A percentile compares a stretch with the other conserved stretches of the same genome.
Evolutionary conservation across 2,329 filamentous ascomycete genomes (phyloP).

Genomic region (Aspergillus calidoustus): DNA sequence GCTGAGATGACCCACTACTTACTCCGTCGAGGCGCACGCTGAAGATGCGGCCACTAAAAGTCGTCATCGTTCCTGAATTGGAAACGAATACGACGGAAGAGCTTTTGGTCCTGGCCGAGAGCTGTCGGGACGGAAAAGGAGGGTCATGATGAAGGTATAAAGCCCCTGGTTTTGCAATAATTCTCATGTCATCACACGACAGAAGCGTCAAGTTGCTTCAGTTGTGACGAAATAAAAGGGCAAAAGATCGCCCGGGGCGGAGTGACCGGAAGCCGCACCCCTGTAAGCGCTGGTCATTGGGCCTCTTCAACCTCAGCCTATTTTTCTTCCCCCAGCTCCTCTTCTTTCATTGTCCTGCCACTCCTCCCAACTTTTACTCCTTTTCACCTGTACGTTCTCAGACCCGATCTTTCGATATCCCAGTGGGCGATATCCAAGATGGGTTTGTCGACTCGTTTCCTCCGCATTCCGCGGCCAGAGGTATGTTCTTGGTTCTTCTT

Average conservation of each 20-base stretch:
- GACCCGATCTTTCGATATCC: slow-evolving; percentile 20
- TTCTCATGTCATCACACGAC: neutral
- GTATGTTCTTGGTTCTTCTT: slow-evolving; percentile 35
- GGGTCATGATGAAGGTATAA: neutral
- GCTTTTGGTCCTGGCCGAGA: neutral
- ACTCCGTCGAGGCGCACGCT: neutral
- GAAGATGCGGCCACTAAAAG: neutral
- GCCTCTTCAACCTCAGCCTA: slow-evolving; percentile 22
- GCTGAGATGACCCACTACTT: slow-evolving; percentile 4
- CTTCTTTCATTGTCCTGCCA: slow-evolving; percentile 17
- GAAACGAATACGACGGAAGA: slow-evolving; percentile 13
- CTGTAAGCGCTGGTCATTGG: slow-evolving; percentile 21
- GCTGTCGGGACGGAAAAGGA: neutral
- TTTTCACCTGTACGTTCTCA: slow-evolving; percentile 16
- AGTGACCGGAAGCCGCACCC: slow-evolving; percentile 29
- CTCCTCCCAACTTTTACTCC: slow-evolving; percentile 21
- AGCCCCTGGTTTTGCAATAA: neutral
- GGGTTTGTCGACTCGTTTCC: slow-evolving; percentile 47
- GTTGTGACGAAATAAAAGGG: slow-evolving; percentile 19
- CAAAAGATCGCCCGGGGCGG: slow-evolving; percentile 29
- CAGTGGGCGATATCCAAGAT: slow-evolving; percentile 33
- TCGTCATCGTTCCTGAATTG: neutral
- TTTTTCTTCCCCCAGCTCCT: slow-evolving; percentile 15
- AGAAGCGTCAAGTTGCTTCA: neutral
- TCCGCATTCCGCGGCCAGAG: slow-evolving; percentile 57